Evolutionary conservation across 108 stramenopile species (phyloP).

Genomic region (Cyclotella kingstonii): DNA sequence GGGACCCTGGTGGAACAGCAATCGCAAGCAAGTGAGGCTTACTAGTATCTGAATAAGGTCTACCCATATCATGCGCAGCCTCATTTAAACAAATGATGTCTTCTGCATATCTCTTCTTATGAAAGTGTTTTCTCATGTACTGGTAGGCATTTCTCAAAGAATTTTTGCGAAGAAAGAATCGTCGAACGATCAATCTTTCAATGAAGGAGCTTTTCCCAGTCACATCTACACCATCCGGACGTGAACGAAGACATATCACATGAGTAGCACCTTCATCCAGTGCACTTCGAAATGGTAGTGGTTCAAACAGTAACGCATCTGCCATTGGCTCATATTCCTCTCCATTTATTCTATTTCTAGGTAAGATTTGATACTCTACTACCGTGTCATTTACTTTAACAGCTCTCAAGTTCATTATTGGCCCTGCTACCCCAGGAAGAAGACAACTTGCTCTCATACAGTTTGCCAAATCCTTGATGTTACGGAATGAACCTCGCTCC

Average conservation of each 20-base stretch:
- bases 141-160: slow-evolving; percentile 55
- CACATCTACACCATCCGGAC: slow-evolving; percentile 90
- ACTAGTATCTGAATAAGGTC: slow-evolving; percentile 46
- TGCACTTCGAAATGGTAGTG: slow-evolving; percentile 85
- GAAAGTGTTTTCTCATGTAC: slow-evolving; percentile 63
- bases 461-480: slow-evolving; percentile 72
- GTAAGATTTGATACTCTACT: slow-evolving; percentile 42
- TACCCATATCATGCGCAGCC: slow-evolving; percentile 49
- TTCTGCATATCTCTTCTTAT: slow-evolving; percentile 85
- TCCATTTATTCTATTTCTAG: slow-evolving; percentile 49
- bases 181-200: slow-evolving; percentile 77
- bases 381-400: slow-evolving; percentile 6
- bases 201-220: slow-evolving; percentile 75
- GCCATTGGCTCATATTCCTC: slow-evolving; percentile 78
- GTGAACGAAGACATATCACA: slow-evolving; percentile 84
- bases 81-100: slow-evolving; percentile 81
- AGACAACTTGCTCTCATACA: slow-evolving; percentile 92
- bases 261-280: slow-evolving; percentile 90
- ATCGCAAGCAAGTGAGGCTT: slow-evolving; percentile 71
- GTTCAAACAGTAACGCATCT: slow-evolving; percentile 90
- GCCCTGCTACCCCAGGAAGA: slow-evolving; percentile 93
- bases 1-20: slow-evolving; percentile 81
- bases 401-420: slow-evolving; percentile 62
- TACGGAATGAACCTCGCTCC: slow-evolving; percentile 71
- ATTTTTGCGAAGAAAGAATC: slow-evolving; percentile 86